Base-by-base conservation (phyloP, 371 early-diverging fungal species). In the Nematocida minor region DNA sequence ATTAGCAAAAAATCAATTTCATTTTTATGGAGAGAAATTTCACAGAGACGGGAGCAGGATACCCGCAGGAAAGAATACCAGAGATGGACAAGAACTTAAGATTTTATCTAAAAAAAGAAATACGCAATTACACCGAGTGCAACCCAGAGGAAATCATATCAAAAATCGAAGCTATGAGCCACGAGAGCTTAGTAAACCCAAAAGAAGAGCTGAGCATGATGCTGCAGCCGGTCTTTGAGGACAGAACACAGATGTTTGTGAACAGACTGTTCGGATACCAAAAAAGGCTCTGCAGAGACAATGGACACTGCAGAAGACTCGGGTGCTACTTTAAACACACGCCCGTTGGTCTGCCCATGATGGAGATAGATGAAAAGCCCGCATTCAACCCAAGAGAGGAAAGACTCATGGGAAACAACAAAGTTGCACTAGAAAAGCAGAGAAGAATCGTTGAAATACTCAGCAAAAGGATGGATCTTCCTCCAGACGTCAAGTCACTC, bases 191-290 rank as follows among this genome's bases (percentile, higher is more conserved):
- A 25, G 25, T 54, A 48, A 67, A 80, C 41, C 53, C 60, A 32
- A 67, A 64, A n/a, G 44, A 55, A 20, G 69, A 64, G 18, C 47
- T 82, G 18, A 20, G 55, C 4, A 63, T 60, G 14, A 60, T 57
- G 7, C 40, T 84, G 25, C 54, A 60, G 18, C 81, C 81, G 29
- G 40, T 81, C 4, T 42, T 84, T 25, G 57, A 71, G 64, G 79
- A 80, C 4, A 80, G 79, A 42, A 69, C 80, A 2, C 68, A 57
- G 55, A 9, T 44, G 18, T 55, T 84, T 57, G 79, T 84, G n/a
- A 69, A 66, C 44, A 80, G 71, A 42, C 49, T 84, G 7, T 81
- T 82, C 51, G 71, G 69, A n/a, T 82, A 79, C 60, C 71, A 68
- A 62, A 81, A 80, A 46, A 67, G 55, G 67, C 14, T 38, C 0